phyloP scores from a whole-genome alignment of 202 grass and related monocot genomes.

The Panicum hallii region DNA sequence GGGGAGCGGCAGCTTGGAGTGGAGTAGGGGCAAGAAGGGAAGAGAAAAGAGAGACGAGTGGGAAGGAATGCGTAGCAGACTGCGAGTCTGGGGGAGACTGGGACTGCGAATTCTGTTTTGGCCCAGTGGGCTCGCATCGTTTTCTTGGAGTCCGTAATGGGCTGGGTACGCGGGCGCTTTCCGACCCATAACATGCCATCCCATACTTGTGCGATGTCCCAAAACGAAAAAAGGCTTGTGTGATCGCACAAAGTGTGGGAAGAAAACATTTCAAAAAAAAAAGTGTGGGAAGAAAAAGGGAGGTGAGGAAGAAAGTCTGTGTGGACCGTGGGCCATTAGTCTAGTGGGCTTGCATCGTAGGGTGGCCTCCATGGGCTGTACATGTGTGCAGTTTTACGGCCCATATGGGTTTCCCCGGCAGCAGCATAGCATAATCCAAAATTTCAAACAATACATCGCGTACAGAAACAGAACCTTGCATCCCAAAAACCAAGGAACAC shows the following conservation, averaged over 20 bases:
- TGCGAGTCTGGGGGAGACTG: no score
- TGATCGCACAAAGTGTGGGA: no score
- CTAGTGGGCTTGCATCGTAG: neutral
- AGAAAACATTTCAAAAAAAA: neutral
- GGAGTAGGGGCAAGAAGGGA: neutral
- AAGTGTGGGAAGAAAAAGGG: neutral
- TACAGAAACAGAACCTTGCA: no score
- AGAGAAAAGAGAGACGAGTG: neutral
- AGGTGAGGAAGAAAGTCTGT: neutral
- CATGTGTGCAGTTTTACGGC: neutral
- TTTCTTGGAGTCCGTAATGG: neutral
- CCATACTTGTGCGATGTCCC: no score
- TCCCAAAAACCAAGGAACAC: neutral
- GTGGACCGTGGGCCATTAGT: neutral
- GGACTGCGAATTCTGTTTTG: neutral
- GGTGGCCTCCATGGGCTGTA: neutral
- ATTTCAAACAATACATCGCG: neutral
- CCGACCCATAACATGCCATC: neutral
- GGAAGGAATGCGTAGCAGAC: neutral
- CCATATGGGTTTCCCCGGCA: neutral
- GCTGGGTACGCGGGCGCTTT: neutral
- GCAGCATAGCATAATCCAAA: no score
- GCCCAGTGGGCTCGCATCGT: neutral
- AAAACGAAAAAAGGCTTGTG: neutral
- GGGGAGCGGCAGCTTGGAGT: neutral